Percentiles rank a stretch among this genome's conserved stretches.
Conservation (phyloP, 2,329 filamentous ascomycete genomes). For the Ascochyta clinopodiicola region DNA sequence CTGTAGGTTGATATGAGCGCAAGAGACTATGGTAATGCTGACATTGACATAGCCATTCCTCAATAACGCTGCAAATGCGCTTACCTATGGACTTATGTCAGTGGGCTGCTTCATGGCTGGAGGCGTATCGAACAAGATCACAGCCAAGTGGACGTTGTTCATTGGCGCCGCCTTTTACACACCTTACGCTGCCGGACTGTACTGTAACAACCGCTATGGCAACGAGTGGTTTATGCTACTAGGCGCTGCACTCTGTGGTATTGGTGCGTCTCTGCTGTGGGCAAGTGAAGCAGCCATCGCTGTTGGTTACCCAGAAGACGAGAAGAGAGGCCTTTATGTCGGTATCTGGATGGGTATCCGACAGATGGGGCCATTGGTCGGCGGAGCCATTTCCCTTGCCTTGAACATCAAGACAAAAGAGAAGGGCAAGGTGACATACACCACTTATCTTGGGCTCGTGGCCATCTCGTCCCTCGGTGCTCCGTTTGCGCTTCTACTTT, state of each 20-base stretch:
- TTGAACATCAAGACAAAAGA: conserved; percentile 5
- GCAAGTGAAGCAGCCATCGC: conserved; percentile 5
- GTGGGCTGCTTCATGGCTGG: conserved; percentile 6
- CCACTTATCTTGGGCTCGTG: conserved; percentile 1
- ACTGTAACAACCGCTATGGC: conserved; percentile 5
- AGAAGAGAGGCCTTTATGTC: conserved; percentile 4
- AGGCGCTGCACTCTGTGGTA: conserved; percentile 2
- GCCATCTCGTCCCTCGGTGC: conserved; percentile 2
- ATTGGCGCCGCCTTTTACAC: conserved; percentile 6
- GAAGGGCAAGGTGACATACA: conserved; percentile 8
- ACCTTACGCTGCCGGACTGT: conserved; percentile 4
- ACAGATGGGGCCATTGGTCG: conserved; percentile 4
- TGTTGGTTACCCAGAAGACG: conserved; percentile 1
- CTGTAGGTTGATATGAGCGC: not conserved
- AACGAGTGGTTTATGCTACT: conserved; percentile 10
- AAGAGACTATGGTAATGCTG: not conserved
- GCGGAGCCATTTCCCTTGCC: conserved; percentile 1
- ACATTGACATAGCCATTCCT: not conserved
- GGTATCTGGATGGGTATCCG: conserved; percentile 6
- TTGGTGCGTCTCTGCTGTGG: conserved; percentile 3
- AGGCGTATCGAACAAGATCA: conserved; percentile 5
- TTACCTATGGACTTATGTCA: conserved; percentile 7
- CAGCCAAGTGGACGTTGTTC: conserved; percentile 3
- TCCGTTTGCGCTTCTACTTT: not conserved
- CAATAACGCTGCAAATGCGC: conserved; percentile 2